phyloP scores from a whole-genome alignment of 192 early-diverging fungal species.

The Coemansia sp. region DNA sequence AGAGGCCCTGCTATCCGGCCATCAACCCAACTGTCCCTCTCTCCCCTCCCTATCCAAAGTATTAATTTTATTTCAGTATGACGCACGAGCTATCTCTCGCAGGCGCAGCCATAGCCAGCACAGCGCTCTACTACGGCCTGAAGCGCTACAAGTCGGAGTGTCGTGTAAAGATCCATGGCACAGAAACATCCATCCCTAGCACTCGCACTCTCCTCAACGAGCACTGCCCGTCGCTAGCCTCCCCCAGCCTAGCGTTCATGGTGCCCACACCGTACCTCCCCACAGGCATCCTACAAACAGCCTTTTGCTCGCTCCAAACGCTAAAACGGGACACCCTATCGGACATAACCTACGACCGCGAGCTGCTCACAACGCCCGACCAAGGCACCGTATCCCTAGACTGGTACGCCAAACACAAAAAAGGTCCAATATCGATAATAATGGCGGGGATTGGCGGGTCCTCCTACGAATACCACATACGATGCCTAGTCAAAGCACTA shows the following conservation, averaged over 20 bases:
- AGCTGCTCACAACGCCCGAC: slow-evolving; percentile 59
- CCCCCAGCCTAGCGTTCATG: slow-evolving; percentile 45
- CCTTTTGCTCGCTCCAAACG: slow-evolving; percentile 31
- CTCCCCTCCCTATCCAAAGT: neutral
- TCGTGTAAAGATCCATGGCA: neutral
- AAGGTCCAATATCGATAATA: slow-evolving; percentile 67
- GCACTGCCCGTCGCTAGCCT: slow-evolving; percentile 51
- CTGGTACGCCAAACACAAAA: slow-evolving; percentile 59
- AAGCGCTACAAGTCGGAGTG: slow-evolving; percentile 6
- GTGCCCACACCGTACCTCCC: slow-evolving; percentile 65
- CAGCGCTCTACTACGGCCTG: neutral
- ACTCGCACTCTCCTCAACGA: neutral
- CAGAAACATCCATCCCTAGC: neutral
- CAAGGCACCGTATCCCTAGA: slow-evolving; percentile 77
- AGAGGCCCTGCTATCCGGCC: neutral
- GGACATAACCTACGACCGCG: slow-evolving; percentile 20
- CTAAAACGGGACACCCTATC: slow-evolving; percentile 15
- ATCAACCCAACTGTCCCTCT: neutral
- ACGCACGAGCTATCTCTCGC: neutral
- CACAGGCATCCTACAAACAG: slow-evolving; percentile 71
- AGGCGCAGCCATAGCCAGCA: neutral
- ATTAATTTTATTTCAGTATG: neutral
- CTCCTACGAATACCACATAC: slow-evolving; percentile 77
- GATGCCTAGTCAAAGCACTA: slow-evolving; percentile 60
- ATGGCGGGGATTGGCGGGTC: slow-evolving; percentile 84